phyloP scores from a whole-genome alignment of 768 basidiomycete genomes.

The Auricularia cornea region DNA sequence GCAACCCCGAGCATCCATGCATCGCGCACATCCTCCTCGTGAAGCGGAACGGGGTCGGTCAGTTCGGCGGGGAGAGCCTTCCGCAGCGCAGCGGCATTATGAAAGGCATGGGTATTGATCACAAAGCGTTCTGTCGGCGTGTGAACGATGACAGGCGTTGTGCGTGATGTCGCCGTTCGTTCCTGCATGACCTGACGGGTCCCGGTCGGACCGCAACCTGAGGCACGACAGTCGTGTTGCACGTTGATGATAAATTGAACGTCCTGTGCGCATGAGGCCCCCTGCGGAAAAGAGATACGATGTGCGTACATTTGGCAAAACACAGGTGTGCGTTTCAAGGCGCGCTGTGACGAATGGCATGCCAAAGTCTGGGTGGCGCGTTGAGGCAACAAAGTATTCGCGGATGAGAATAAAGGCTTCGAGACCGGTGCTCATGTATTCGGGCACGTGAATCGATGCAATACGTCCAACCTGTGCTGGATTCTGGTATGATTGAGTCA shows the following conservation, averaged over 20 bases:
- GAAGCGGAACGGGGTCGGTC: slow-evolving; percentile 11
- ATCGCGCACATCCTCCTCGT: background rate
- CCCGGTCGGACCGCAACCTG: slow-evolving; percentile 9
- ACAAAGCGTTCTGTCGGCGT: slow-evolving; percentile 12
- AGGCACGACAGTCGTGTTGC: slow-evolving; percentile 18
- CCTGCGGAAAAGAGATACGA: background rate
- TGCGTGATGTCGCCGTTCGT: slow-evolving; percentile 9
- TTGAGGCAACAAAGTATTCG: slow-evolving; percentile 2
- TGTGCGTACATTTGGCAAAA: background rate
- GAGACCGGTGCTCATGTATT: background rate
- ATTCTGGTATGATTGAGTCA: no score
- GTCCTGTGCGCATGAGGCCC: slow-evolving; percentile 5
- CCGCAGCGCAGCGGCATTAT: slow-evolving; percentile 22
- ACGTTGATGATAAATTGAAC: slow-evolving; percentile 16
- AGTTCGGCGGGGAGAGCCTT: slow-evolving; percentile 14
- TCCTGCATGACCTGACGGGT: slow-evolving; percentile 14
- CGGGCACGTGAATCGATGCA: background rate
- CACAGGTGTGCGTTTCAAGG: background rate
- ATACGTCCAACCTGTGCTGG: background rate
- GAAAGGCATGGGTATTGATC: slow-evolving; percentile 23
- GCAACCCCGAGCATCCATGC: background rate
- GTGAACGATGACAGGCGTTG: slow-evolving; percentile 14
- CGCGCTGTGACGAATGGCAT: slow-evolving; percentile 8
- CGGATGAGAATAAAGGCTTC: slow-evolving; percentile 6
- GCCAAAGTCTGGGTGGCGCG: slow-evolving; percentile 3